Evolutionary conservation across 2,329 filamentous ascomycete genomes (phyloP), one percentile per base, ranked within the genome.

Genomic region (Penicillium sp.): DNA sequence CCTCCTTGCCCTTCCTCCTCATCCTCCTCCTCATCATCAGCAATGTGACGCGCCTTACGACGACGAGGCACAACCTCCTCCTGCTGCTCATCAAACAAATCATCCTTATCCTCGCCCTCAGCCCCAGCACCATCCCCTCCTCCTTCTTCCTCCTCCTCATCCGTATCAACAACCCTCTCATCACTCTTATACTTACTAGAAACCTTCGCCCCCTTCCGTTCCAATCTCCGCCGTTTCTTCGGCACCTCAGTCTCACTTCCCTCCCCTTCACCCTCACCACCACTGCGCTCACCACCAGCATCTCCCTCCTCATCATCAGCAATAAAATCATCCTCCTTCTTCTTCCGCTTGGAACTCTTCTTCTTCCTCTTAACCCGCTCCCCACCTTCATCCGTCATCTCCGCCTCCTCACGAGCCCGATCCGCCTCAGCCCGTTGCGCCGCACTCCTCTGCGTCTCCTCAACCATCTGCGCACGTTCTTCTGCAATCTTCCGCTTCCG

Each of bases 341-440:
- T 89, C 81, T 86, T 87, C 62, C 81, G 71, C 68, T 79, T 83
- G 26, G 65, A 75, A 77, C 59, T 21, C 57, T 70, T 74, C 74
- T 88, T 90, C 80, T 92, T 92, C 55, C 90, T 83, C 79, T 90
- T 91, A 51, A 91, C 81, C 69, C 86, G 87, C 47, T 94, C 90
- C 31, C 90, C 91, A 74, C 81, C 83, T 68, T 95, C 91, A 0
- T 86, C 89, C 0, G 90, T 94, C 74, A 90, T 83, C 67, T 96
- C 92, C 2, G 90, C 91, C 44, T 89, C 88, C 61, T 87, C 80
- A 29, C 85, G 81, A 36, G 79, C 78, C 53, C 81, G 80, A 54
- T 93, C 89, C 62, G 92, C 89, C 61, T 89, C 88, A 1, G 82
- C 80, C 28, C 90, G 84, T 66, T 86, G 81, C 64, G 88, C 86